A percentile compares a stretch with the other conserved stretches of the same genome.
phyloP scores from a whole-genome alignment of 352 stramenopile genomes.

The Phytopythium delawarense region DNA sequence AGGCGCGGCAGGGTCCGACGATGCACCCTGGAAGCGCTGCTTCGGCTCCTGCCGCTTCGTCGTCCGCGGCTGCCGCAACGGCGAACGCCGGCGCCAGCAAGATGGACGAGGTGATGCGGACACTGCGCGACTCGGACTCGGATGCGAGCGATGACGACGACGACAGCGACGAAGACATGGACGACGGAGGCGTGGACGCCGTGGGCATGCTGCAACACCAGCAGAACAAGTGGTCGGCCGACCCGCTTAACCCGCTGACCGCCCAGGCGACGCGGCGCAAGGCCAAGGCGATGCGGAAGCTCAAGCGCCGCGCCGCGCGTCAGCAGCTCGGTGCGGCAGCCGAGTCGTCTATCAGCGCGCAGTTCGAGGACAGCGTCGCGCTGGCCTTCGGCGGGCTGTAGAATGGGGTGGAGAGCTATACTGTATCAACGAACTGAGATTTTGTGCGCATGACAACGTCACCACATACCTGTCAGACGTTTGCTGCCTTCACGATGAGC shows the following conservation, averaged over 20 bases:
- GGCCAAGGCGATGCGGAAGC: slow-evolving; percentile 73
- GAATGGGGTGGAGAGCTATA: slow-evolving; percentile 8
- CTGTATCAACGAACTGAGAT: slow-evolving; percentile 12
- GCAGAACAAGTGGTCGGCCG: slow-evolving; percentile 45
- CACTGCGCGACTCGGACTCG: slow-evolving; percentile 47
- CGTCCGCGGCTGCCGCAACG: too few relatives aligned
- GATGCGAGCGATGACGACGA: slow-evolving; percentile 46
- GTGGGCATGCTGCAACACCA: slow-evolving; percentile 31
- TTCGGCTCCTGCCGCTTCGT: slow-evolving; percentile 8
- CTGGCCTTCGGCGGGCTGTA: slow-evolving; percentile 26
- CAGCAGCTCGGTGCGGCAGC: slow-evolving; percentile 50
- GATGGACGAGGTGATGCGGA: slow-evolving; percentile 32
- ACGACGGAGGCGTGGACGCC: slow-evolving; percentile 34
- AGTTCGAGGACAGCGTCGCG: slow-evolving; percentile 48
- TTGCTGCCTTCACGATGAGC: background rate
- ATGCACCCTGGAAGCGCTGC: background rate
- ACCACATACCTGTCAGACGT: background rate
- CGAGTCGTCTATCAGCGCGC: slow-evolving; percentile 53
- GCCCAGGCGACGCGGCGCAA: slow-evolving; percentile 44
- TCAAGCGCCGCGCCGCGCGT: slow-evolving; percentile 58
- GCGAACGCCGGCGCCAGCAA: background rate
- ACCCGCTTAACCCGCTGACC: slow-evolving; percentile 56
- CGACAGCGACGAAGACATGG: slow-evolving; percentile 41
- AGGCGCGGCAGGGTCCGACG: slow-evolving; percentile 9
- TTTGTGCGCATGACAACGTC: slow-evolving; percentile 4